A percentile compares a stretch with the other conserved stretches of the same genome.
These are phyloP conservation scores for Alternaria sp. DNA, from an alignment of 2,329 filamentous ascomycete species.

Conservation along the genomic window DNA sequence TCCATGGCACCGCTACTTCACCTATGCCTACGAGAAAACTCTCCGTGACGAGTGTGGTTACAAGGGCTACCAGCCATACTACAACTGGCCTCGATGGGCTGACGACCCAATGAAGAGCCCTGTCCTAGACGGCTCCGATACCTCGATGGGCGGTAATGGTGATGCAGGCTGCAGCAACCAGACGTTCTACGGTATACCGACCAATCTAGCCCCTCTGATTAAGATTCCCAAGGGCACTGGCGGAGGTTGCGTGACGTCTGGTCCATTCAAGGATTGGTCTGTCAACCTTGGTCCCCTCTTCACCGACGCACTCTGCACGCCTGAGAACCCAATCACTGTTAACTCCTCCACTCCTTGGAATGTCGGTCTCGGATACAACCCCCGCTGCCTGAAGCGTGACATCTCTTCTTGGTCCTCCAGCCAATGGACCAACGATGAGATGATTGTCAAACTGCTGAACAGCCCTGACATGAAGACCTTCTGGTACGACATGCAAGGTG, in stretches of 20 bases:
- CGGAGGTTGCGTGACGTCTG: slow-evolving; percentile 60
- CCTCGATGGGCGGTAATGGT: slow-evolving; percentile 56
- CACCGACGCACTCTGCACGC: slow-evolving; percentile 39
- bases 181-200: slow-evolving; percentile 33
- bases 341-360: slow-evolving; percentile 3
- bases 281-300: slow-evolving; percentile 58
- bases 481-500: slow-evolving; percentile 49
- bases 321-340: slow-evolving; percentile 19
- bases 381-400: slow-evolving; percentile 48
- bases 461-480: slow-evolving; percentile 47
- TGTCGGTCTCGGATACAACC: slow-evolving; percentile 34
- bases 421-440: slow-evolving; percentile 37
- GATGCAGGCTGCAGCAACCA: slow-evolving; percentile 32
- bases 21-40: slow-evolving; percentile 37
- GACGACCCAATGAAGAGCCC: slow-evolving; percentile 52
- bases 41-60: slow-evolving; percentile 39
- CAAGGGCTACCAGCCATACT: slow-evolving; percentile 40
- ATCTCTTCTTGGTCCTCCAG: slow-evolving; percentile 37
- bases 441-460: slow-evolving; percentile 33
- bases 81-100: slow-evolving; percentile 38
- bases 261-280: slow-evolving; percentile 57
- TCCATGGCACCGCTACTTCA: slow-evolving; percentile 37
- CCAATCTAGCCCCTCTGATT: slow-evolving; percentile 28
- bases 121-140: slow-evolving; percentile 62
- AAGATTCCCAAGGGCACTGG: slow-evolving; percentile 58